A percentile compares a stretch with the other conserved stretches of the same genome.
phyloP scores from a whole-genome alignment of 345 rosid species.

The Syzygium jambos region DNA sequence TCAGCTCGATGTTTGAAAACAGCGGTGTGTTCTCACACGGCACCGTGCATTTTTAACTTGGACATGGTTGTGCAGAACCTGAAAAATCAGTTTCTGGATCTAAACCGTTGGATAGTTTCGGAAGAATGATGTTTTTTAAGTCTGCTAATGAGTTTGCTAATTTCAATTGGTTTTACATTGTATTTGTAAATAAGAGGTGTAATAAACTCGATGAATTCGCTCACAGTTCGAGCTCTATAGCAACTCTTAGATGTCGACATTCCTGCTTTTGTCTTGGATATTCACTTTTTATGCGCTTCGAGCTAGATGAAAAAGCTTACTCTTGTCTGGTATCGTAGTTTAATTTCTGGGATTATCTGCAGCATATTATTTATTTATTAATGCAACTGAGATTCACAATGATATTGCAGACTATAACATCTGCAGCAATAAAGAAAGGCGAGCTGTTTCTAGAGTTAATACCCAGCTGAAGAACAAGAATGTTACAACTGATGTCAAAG shows the following conservation, averaged over 20 bases:
- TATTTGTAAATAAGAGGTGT: neutral
- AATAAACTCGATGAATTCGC: neutral
- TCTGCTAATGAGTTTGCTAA: neutral
- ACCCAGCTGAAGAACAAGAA: conserved; percentile 89
- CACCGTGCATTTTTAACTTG: neutral
- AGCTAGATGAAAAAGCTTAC: neutral
- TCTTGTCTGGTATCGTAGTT: neutral
- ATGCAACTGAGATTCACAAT: neutral
- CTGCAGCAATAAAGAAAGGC: conserved; percentile 71
- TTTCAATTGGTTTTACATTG: neutral
- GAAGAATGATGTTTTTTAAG: neutral
- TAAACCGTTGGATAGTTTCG: neutral
- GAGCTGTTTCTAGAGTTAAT: conserved; percentile 50
- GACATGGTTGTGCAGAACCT: neutral
- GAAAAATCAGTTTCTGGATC: neutral
- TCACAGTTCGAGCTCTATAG: neutral
- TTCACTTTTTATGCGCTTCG: neutral
- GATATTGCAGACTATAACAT: conserved; percentile 50
- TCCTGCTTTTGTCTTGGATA: neutral
- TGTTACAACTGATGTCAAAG: conserved; percentile 75
- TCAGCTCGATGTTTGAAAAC: neutral
- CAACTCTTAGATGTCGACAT: neutral
- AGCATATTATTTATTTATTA: neutral
- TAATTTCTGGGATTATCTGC: neutral
- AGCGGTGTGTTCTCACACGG: neutral